Conservation (phyloP, 805 yeast genomes). For the Zygoascus bituminiphila region DNA sequence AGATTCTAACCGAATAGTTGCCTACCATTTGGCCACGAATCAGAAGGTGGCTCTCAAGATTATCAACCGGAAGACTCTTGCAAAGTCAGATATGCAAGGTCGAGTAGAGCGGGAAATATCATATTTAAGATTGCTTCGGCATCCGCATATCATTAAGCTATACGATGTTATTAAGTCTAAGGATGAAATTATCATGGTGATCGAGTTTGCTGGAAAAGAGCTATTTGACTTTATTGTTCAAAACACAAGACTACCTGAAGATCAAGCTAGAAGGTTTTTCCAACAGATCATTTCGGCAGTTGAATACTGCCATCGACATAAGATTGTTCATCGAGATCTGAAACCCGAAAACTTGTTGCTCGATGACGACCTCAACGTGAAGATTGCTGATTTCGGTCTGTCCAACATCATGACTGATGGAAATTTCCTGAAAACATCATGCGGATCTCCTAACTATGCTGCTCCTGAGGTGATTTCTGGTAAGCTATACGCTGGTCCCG, state of each 20-base stretch:
- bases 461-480: conserved; percentile 97
- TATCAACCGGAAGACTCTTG: conserved; percentile 83
- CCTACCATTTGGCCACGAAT: conserved; percentile 72
- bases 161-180: conserved; percentile 93
- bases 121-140: conserved; percentile 77
- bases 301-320: conserved; percentile 92
- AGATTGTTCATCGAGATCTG: conserved; percentile 92
- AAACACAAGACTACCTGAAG: conserved; percentile 85
- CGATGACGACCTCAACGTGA: conserved; percentile 85
- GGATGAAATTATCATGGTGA: conserved; percentile 95
- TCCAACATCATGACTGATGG: conserved; percentile 98
- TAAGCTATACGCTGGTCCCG: conserved; percentile 93
- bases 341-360: conserved; percentile 89
- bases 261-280: conserved; percentile 85
- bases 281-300: conserved; percentile 96
- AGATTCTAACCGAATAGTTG: conserved; percentile 16
- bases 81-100: conserved; percentile 96
- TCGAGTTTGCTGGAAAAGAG: conserved; percentile 95
- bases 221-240: conserved; percentile 92
- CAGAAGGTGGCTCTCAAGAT: conserved; percentile 89
- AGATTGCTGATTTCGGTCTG: conserved; percentile 93
- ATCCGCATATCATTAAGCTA: conserved; percentile 91
- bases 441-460: conserved; percentile 96
- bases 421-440: conserved; percentile 84
- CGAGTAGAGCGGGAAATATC: conserved; percentile 91